Conservation (phyloP, 2,329 filamentous ascomycete species). For the Fusarium sp. region DNA sequence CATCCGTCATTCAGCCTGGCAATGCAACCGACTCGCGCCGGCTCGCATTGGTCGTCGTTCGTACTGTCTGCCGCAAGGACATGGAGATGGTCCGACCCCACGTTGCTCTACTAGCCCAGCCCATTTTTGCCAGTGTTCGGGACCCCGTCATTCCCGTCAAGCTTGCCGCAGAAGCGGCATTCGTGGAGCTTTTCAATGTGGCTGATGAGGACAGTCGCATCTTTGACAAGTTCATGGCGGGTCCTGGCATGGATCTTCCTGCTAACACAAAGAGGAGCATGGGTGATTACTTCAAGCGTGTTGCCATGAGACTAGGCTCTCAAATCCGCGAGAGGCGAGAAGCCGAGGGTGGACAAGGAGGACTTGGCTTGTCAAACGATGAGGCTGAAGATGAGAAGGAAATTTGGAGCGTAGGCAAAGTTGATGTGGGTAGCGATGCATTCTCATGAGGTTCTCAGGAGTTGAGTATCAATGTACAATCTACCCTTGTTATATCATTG, state of each 20-base stretch:
- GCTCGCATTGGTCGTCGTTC: constrained; percentile 85
- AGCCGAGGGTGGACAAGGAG: constrained; percentile 89
- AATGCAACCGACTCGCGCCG: constrained; percentile 85
- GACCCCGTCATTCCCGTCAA: constrained; percentile 96
- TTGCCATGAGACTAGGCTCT: constrained; percentile 84
- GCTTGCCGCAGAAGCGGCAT: constrained; percentile 92
- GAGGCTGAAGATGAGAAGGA: constrained; percentile 95
- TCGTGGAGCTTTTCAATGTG: constrained; percentile 90
- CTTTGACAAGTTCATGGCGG: constrained; percentile 90
- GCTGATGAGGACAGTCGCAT: constrained; percentile 87
- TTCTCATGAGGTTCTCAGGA: constrained; percentile 23
- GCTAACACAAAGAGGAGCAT: constrained; percentile 87
- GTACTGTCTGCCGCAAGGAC: constrained; percentile 84
- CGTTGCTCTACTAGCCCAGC: constrained; percentile 80
- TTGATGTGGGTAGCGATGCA: constrained; percentile 66
- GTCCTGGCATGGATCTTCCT: constrained; percentile 73
- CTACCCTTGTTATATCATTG: not conserved
- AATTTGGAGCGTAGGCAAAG: constrained; percentile 93
- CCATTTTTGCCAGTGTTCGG: constrained; percentile 89
- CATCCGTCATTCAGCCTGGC: constrained; percentile 80
- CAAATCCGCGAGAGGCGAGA: constrained; percentile 91
- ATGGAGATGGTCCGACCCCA: constrained; percentile 86
- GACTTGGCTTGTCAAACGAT: constrained; percentile 87
- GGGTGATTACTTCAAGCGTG: constrained; percentile 96
- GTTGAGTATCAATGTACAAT: constrained; percentile 11